Conservation (phyloP, 352 stramenopile species). For the Aphanomyces astaci region DNA sequence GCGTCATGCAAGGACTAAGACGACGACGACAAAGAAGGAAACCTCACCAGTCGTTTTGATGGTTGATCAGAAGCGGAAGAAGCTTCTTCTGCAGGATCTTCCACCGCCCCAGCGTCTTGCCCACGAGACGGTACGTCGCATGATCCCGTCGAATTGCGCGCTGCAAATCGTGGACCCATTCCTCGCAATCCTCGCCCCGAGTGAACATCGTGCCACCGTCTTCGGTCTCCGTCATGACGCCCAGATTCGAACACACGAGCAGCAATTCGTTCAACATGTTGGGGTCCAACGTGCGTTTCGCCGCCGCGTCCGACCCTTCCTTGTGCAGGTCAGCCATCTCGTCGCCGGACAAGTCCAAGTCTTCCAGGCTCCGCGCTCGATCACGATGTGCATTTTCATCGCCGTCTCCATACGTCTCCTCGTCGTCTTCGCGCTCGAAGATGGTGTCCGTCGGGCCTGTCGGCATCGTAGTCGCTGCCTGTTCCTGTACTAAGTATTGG, state of each 20-base stretch:
- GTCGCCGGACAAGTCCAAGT: slow-evolving; percentile 10
- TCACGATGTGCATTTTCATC: slow-evolving; percentile 2
- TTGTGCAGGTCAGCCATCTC: slow-evolving; percentile 29
- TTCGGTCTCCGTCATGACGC: slow-evolving; percentile 56
- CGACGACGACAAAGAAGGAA: too few relatives aligned
- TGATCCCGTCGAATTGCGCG: slow-evolving; percentile 72
- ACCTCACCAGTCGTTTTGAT: slow-evolving; percentile 72
- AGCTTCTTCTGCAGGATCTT: slow-evolving; percentile 85
- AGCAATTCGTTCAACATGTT: slow-evolving; percentile 83
- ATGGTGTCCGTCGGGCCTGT: slow-evolving; percentile 7
- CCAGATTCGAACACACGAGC: slow-evolving; percentile 82
- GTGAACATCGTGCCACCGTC: slow-evolving; percentile 54
- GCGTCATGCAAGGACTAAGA: not conserved
- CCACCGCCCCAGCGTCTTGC: slow-evolving; percentile 80
- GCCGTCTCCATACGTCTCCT: not conserved
- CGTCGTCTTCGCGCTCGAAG: slow-evolving; percentile 10
- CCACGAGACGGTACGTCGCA: slow-evolving; percentile 70
- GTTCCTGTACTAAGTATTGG: not conserved
- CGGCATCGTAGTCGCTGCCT: not conserved
- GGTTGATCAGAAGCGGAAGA: slow-evolving; percentile 71
- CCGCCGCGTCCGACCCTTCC: slow-evolving; percentile 25
- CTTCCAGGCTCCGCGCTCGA: slow-evolving; percentile 13
- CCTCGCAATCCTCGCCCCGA: slow-evolving; percentile 71
- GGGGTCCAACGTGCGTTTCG: slow-evolving; percentile 40
- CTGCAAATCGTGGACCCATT: slow-evolving; percentile 84